Base-by-base conservation (phyloP, 2,329 filamentous ascomycete species). In the Dactylellina parvicollis region DNA sequence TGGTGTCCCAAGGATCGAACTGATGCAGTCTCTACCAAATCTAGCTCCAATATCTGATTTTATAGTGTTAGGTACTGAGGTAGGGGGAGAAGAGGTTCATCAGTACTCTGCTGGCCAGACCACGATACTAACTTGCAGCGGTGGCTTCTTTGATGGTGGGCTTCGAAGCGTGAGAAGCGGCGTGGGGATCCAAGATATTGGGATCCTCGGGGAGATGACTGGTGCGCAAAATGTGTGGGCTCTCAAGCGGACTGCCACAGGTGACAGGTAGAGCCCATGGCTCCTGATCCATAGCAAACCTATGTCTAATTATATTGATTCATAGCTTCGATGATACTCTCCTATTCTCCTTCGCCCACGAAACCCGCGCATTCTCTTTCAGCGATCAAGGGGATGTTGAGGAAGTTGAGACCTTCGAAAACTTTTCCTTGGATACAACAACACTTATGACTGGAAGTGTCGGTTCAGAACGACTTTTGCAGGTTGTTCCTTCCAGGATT, bases 91-190 rank as follows among this genome's bases (percentile, higher is more conserved):
- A 75, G 87, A 85, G 7, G 89, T 92, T 67, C 81, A 84, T 16
- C 90, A 89, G 2, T 99, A 96, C 78, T 96, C 93, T 0, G 96
- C 94, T 0, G 95, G 95, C 0, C 94, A 99, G 81, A 93, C 95
- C 47, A 87, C 93, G 38, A 91, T 99, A 73, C 92, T 99, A 9
- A 93, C 94, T 1, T 94, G 92, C 0, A 97, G 93, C 62, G 95
- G 95, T 26, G 92, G 91, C 0, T 95, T 92, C 79, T 89, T 91
- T 75, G 92, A 96, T 78, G 95, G 95, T 16, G 94, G 90, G 64
- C 82, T 99, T 59, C 86, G 95, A 72, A 96, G 92, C 79, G 92
- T 99, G 20, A 87, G 95, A 61, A 98, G 94, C 79, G 96, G 95
- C 54, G 93, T 99, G 55, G 93, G 93, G 0, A 85, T 98, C 56